A percentile compares a stretch with the other conserved stretches of the same genome.
Evolutionary conservation across 441 rosid genomes (phyloP).

Genomic region (Rhodomyrtus psidioides): DNA sequence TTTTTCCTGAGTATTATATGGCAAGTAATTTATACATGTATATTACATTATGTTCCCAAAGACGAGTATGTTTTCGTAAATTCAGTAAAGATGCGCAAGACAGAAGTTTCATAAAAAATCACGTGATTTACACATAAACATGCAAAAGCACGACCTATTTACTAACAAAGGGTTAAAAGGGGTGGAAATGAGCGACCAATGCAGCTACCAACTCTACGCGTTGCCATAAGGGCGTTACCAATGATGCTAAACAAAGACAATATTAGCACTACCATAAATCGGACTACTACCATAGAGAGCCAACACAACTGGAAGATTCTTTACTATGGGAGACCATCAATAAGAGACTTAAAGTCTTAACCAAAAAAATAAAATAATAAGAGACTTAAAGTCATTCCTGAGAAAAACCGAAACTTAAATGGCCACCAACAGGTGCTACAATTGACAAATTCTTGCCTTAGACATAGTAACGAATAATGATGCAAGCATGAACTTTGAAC

Average conservation of each 20-base stretch:
- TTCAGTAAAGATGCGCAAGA: background rate
- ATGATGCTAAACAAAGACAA: background rate
- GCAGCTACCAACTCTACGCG: background rate
- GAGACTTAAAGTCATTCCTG: background rate
- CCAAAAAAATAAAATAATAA: too few relatives aligned
- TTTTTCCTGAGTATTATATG: background rate
- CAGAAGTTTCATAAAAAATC: background rate
- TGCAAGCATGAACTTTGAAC: background rate
- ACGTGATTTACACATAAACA: background rate
- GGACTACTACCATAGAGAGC: background rate
- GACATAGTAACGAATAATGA: background rate
- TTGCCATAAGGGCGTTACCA: background rate
- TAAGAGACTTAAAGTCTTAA: background rate
- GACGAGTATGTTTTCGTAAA: background rate
- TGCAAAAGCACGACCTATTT: background rate
- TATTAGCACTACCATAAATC: background rate
- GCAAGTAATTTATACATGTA: background rate
- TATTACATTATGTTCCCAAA: background rate
- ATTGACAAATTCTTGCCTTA: background rate
- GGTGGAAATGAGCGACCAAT: background rate
- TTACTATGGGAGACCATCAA: background rate
- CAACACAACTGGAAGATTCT: background rate
- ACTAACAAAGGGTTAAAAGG: background rate
- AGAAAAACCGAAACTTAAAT: background rate
- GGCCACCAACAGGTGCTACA: background rate